Evolutionary conservation across 164 flowering plant genomes (phyloP), one percentile per base, ranked within the genome.

Genomic region (Nymphaea thermarum): DNA sequence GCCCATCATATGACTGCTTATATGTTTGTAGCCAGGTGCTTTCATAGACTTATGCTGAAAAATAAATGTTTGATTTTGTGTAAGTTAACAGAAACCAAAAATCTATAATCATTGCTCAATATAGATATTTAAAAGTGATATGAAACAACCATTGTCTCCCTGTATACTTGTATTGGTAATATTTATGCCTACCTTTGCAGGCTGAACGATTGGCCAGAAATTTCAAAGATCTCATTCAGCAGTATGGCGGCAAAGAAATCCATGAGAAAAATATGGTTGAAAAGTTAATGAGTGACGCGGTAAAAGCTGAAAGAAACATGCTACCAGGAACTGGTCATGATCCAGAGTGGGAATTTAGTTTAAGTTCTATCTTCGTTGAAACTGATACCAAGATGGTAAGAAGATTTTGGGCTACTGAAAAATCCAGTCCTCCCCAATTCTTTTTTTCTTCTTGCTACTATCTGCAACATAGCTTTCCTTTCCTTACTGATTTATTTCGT

Each of bases 331-430:
- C 84, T 53, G 79, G 84, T 66, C 67, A 44, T 55, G 70, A 75
- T 16, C 67, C 68, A 10, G 86, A 84, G 12, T 86, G 84, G 85
- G 86, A 84, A 60, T 65, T 44, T 61, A 71, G 67, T 44, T 71
- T 76, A 25, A 86, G 87, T 73, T 79, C 88, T 61, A 76, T 83
- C 69, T 86, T 83, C 63, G 83, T 82, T 6, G 77, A 82, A 59
- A 72, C 77, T 4, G 82, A 90, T 59, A 88, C 89, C 25, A 78
- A 86, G 57, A 66, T 66, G 85, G 96, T 86, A 79, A 74, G 16
- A 25, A 16, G 18, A 8, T 14, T 41, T 16, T 47, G 44, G 16
- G 10, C 60, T 51, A 14, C 44, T 61, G 42, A n/a, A 47, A 18
- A 44, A 45, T 57, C 55, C 53, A 14, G 65, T 36, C 25, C 44